Evolutionary conservation across 208 protist genomes (phyloP), one percentile per base, ranked within the genome.

Genomic region (Trypanosoma congolense): DNA sequence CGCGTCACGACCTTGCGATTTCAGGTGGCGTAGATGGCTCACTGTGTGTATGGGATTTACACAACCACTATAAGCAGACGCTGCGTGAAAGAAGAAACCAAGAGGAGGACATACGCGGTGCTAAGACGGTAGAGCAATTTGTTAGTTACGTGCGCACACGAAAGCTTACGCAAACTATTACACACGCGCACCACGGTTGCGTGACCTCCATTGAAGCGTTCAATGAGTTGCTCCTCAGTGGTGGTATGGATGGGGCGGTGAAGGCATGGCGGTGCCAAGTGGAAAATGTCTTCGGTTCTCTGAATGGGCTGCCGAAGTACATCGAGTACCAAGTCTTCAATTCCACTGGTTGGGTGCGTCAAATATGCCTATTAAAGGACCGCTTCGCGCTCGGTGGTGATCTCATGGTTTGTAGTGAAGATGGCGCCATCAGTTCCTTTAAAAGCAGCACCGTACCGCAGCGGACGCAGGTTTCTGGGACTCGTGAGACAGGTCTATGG

Each of bases 41-140:
- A 21, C 19, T 83, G 12, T 60, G 69, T 24, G 24, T 75, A 8
- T 83, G 77, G 77, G 72, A 83, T 60, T 14, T 73, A 19, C 45
- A 52, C 28, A 26, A 64, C 2, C 41, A 41, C 14, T 71, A 82
- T 43, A 24, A 50, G 26, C 28, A 31, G 28, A 40, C 26, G 19
- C 44, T 54, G 19, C 18, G 54, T 12, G 61, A 67, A 29, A 44
- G 19, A 24, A 28, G 41, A 38, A 46, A 43, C 16, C 12, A 22
- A 14, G 53, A 67, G 19, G 54, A 60, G 14, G 60, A 73, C 0
- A 24, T 26, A 47, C 45, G 54, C 19, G 21, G 55, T 19, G n/a
- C 40, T 18, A 43, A 52, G 25, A 18, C 61, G 30, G 43, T 43
- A 21, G 47, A 52, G 9, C 45, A 65, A 21, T 79, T 75, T 62